Evolutionary conservation across 78 protist species (phyloP), one percentile per base, ranked within the genome.

Genomic region (Chrysochromulina parva): DNA sequence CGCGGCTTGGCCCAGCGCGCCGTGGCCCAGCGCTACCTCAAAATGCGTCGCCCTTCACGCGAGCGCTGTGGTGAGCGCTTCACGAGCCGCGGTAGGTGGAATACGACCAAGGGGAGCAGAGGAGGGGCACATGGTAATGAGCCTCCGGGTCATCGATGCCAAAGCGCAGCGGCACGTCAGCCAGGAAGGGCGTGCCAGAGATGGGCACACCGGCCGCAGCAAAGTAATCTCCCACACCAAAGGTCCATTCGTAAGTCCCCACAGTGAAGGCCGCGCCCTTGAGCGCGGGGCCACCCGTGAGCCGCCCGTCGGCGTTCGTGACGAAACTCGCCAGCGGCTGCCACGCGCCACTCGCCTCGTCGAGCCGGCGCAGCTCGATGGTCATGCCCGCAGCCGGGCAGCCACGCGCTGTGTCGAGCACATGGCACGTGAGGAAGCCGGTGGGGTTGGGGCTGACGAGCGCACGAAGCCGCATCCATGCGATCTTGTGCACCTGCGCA

Each of bases 1-100:
- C 38, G 38, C 38, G 38, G 38, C 38, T 38, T 38, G 38, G 38
- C 38, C 38, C 38, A 38, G 38, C 38, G 38, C 38, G 38, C 38
- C 38, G 38, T 38, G 38, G 38, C 38, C 38, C 38, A 38, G 38
- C 38, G 38, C 38, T 38, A 38, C 38, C 38, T 38, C 38, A 38
- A 38, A 38, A 38, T 38, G 38, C 38, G 38, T 38, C 38, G 38
- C 38, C 38, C 38, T 38, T 38, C 38, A 38, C 38, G 62, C 38
- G 38, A 38, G 38, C 38, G 38, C 38, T 38, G 38, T 38, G 38
- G 38, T 38, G 38, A 38, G 38, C 38, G 38, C 38, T 38, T 71
- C 80, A 82, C n/a, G 88, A 82, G 88, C 88, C 88, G n/a, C 88
- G 88, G 24, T 82, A 82, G 28, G 88, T 82, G n/a, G 88, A 82